Percentiles rank a stretch among this genome's conserved stretches.
phyloP scores from a whole-genome alignment of 23 red algal species.

The Gracilariopsis chorda region DNA sequence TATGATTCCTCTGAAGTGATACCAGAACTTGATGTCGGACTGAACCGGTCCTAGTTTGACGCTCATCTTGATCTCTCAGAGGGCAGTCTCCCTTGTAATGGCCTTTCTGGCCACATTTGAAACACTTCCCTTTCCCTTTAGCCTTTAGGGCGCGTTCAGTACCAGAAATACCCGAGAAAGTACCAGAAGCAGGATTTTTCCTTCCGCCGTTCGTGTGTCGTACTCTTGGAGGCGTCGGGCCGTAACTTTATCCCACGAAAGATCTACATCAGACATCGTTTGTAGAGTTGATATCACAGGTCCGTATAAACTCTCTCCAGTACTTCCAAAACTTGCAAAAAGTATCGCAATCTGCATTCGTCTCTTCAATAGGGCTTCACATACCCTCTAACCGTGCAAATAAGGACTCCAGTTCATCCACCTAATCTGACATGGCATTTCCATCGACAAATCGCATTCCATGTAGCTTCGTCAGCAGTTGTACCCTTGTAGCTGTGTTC shows the following conservation, averaged over 20 bases:
- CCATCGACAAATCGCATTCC: background rate
- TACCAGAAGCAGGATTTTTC: too few relatives aligned
- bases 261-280: background rate
- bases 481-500: background rate
- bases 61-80: background rate
- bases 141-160: background rate
- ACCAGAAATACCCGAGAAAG: too few relatives aligned
- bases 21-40: too few relatives aligned
- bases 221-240: background rate
- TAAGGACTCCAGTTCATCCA: background rate
- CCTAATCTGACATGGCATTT: background rate
- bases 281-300: background rate
- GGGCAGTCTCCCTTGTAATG: background rate
- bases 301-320: background rate
- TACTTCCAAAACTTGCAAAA: background rate
- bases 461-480: constrained; percentile 3
- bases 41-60: background rate
- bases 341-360: constrained; percentile 30
- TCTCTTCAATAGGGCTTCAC: background rate
- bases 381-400: background rate
- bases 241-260: background rate
- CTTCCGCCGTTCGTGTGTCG: background rate
- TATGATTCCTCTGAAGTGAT: background rate
- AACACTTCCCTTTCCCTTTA: background rate
- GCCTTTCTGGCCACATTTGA: background rate